These are phyloP conservation scores for Prunus mume DNA, from an alignment of 306 rosid species.

Conservation along the genomic window DNA sequence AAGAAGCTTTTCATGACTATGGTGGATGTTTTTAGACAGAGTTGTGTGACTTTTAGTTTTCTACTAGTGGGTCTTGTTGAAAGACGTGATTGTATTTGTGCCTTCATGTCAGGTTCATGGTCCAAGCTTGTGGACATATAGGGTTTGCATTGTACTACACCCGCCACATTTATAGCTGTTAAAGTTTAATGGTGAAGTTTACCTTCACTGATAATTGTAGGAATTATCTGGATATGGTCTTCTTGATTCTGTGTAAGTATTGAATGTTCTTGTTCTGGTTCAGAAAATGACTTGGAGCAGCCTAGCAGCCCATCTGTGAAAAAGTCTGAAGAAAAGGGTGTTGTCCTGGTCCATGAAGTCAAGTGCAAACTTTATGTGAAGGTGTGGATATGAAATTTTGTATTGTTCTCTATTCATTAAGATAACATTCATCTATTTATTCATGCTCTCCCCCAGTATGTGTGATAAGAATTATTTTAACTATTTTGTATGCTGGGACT, in stretches of 20 bases:
- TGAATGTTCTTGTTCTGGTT: slow-evolving; percentile 27
- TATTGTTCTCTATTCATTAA: background rate
- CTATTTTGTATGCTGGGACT: background rate
- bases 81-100: background rate
- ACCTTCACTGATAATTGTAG: background rate
- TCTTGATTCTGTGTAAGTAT: background rate
- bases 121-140: background rate
- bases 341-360: slow-evolving; percentile 82
- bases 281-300: slow-evolving; percentile 74
- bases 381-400: slow-evolving; percentile 31
- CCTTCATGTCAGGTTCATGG: background rate
- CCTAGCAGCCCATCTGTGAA: slow-evolving; percentile 97
- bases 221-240: slow-evolving; percentile 1
- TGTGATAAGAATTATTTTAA: background rate
- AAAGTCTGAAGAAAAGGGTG: slow-evolving; percentile 86
- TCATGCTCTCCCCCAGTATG: background rate
- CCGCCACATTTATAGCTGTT: background rate
- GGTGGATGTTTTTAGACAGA: no score
- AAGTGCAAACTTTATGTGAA: slow-evolving; percentile 95
- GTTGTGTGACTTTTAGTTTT: background rate
- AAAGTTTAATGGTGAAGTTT: background rate
- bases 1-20: background rate
- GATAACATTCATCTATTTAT: slow-evolving; percentile 15
- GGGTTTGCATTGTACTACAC: background rate
- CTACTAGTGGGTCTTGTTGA: background rate